phyloP scores from a whole-genome alignment of 805 yeast species.

The Schwanniomyces vanrijiae region DNA sequence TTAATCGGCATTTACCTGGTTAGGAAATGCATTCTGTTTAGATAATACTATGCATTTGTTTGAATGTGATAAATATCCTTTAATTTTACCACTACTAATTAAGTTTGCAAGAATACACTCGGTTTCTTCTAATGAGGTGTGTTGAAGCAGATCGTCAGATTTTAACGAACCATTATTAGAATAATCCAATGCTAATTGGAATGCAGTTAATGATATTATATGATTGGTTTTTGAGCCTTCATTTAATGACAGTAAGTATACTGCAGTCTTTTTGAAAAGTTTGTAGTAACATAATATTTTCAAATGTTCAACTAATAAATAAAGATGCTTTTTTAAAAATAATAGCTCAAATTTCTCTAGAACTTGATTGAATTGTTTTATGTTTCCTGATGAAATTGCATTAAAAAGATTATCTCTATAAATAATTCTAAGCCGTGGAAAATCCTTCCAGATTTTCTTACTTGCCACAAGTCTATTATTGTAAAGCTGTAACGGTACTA shows the following conservation, averaged over 20 bases:
- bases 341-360: conserved; percentile 46
- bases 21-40: conserved; percentile 72
- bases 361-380: conserved; percentile 48
- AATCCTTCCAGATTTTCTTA: conserved; percentile 33
- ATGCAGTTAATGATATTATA: conserved; percentile 41
- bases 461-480: conserved; percentile 50
- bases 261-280: conserved; percentile 44
- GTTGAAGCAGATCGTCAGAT: conserved; percentile 1
- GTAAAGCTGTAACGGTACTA: conserved; percentile 64
- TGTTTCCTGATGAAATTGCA: conserved; percentile 55
- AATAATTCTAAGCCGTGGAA: conserved; percentile 39
- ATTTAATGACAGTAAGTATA: conserved; percentile 20
- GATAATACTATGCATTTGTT: conserved; percentile 74
- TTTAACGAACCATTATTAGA: conserved; percentile 14
- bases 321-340: conserved; percentile 59
- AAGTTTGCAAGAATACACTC: conserved; percentile 71
- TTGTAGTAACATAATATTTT: conserved; percentile 50
- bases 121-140: conserved; percentile 45
- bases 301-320: conserved; percentile 55
- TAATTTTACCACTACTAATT: conserved; percentile 59
- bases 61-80: conserved; percentile 81
- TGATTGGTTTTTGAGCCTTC: conserved; percentile 29
- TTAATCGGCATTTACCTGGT: too few species aligned
- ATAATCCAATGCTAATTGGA: conserved; percentile 44
- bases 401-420: conserved; percentile 49